Percentiles rank a stretch among this genome's conserved stretches.
These are phyloP conservation scores for Chamaecyparis obtusa DNA, from an alignment of 75 land plant genomes.

Conservation along the genomic window DNA sequence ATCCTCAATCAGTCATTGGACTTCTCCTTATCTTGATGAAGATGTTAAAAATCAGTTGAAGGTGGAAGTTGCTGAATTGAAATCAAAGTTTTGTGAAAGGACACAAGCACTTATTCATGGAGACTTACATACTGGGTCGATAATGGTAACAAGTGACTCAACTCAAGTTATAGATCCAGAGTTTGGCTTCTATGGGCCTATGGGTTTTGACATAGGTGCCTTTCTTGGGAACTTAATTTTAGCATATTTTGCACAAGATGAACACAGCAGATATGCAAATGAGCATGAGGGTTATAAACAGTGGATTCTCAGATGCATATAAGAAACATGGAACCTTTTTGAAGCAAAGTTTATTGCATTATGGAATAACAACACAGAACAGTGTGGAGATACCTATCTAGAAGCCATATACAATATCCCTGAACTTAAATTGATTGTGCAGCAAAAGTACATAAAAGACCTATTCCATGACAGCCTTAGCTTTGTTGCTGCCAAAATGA, in stretches of 20 bases:
- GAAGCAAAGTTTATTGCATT: slow-evolving; percentile 56
- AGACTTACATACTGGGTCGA: slow-evolving; percentile 94
- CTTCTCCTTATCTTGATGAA: slow-evolving; percentile 87
- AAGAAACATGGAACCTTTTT: slow-evolving; percentile 84
- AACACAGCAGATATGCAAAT: slow-evolving; percentile 63
- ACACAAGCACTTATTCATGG: slow-evolving; percentile 94
- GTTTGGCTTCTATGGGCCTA: slow-evolving; percentile 94
- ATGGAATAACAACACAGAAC: slow-evolving; percentile 71
- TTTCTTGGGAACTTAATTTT: slow-evolving; percentile 86
- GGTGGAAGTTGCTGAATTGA: slow-evolving; percentile 83
- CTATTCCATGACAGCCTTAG: slow-evolving; percentile 89
- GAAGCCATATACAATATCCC: slow-evolving; percentile 59
- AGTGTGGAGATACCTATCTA: slow-evolving; percentile 86
- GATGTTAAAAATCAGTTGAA: slow-evolving; percentile 76
- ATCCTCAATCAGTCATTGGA: slow-evolving; percentile 78
- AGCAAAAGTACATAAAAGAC: slow-evolving; percentile 64
- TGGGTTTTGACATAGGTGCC: slow-evolving; percentile 99
- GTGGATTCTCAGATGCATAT: slow-evolving; percentile 77
- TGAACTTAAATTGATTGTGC: slow-evolving; percentile 45
- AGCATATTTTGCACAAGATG: slow-evolving; percentile 93
- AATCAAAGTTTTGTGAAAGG: slow-evolving; percentile 94
- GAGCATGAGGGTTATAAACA: slow-evolving; percentile 69
- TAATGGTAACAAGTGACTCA: slow-evolving; percentile 88
- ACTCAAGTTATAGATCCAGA: slow-evolving; percentile 99
- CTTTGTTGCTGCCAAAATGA: slow-evolving; percentile 98